These are phyloP conservation scores for Sclerotinia sclerotiorum DNA, from an alignment of 2,329 filamentous ascomycete species.

Conservation along the genomic window DNA sequence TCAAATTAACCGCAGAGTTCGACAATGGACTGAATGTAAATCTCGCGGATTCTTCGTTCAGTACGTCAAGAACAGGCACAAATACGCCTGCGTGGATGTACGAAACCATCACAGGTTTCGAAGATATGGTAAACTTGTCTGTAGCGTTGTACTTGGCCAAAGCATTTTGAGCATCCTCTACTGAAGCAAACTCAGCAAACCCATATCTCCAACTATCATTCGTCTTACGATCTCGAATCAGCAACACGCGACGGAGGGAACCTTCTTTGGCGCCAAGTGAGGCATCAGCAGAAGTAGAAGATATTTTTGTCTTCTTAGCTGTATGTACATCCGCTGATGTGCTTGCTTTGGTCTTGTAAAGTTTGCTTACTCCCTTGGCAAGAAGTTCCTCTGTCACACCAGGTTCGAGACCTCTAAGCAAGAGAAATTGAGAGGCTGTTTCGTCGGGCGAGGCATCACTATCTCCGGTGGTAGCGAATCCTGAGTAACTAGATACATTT, in stretches of 20 bases:
- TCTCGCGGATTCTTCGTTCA: conserved; percentile 54
- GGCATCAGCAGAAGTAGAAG: conserved; percentile 54
- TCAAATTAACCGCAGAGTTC: conserved; percentile 65
- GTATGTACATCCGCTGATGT: conserved; percentile 40
- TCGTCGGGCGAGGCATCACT: conserved; percentile 54
- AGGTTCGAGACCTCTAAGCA: conserved; percentile 69
- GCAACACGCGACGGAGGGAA: conserved; percentile 72
- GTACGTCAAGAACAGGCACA: conserved; percentile 65
- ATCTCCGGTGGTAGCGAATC: conserved; percentile 52
- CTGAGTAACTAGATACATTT: conserved; percentile 43
- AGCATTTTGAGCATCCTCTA: conserved; percentile 74
- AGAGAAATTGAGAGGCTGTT: conserved; percentile 66
- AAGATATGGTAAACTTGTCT: conserved; percentile 75
- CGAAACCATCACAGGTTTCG: conserved; percentile 66
- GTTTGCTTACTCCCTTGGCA: conserved; percentile 69
- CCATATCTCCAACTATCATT: conserved; percentile 78
- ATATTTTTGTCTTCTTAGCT: conserved; percentile 48
- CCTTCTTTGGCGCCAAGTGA: conserved; percentile 64
- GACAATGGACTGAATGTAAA: conserved; percentile 70
- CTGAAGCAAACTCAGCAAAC: conserved; percentile 77
- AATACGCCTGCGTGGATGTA: conserved; percentile 87
- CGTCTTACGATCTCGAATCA: conserved; percentile 70
- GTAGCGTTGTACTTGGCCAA: conserved; percentile 69
- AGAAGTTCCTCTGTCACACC: conserved; percentile 72
- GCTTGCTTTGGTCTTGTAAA: conserved; percentile 59